phyloP scores from a whole-genome alignment of 495 filamentous ascomycete genomes.

The Podospora conica region DNA sequence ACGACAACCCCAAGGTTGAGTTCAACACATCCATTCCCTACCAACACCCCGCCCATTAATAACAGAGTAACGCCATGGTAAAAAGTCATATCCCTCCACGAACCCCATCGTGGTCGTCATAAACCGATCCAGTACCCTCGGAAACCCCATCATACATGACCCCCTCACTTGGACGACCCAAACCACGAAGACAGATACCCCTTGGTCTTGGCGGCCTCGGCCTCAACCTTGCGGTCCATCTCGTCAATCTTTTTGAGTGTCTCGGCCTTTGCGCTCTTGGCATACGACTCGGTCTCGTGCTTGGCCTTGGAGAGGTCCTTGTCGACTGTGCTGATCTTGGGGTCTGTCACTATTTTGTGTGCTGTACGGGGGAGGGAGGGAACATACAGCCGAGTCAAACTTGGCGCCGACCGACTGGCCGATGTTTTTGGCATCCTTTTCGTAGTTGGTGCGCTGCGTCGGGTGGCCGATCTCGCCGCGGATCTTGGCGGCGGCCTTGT shows the following conservation, averaged over 20 bases:
- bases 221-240: constrained; percentile 68
- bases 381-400: constrained; percentile 41
- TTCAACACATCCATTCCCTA: neutral
- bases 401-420: constrained; percentile 43
- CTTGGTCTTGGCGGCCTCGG: constrained; percentile 72
- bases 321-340: constrained; percentile 56
- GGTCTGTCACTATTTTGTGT: constrained; percentile 10
- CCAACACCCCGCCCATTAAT: neutral
- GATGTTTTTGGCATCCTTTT: constrained; percentile 36
- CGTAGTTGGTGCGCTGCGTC: constrained; percentile 28
- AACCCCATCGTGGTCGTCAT: neutral
- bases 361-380: neutral
- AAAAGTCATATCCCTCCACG: neutral
- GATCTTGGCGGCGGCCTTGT: constrained; percentile 58
- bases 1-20: neutral
- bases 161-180: constrained; percentile 53
- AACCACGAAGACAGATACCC: constrained; percentile 75
- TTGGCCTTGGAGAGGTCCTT: constrained; percentile 51
- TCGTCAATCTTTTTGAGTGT: constrained; percentile 66
- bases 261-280: constrained; percentile 51
- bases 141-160: neutral
- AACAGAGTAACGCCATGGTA: neutral
- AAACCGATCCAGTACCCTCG: neutral
- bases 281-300: constrained; percentile 52
- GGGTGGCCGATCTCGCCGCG: constrained; percentile 50